These are phyloP conservation scores for Ophiostoma pallidulum DNA, from an alignment of 2,329 filamentous ascomycete species.

Conservation along the genomic window DNA sequence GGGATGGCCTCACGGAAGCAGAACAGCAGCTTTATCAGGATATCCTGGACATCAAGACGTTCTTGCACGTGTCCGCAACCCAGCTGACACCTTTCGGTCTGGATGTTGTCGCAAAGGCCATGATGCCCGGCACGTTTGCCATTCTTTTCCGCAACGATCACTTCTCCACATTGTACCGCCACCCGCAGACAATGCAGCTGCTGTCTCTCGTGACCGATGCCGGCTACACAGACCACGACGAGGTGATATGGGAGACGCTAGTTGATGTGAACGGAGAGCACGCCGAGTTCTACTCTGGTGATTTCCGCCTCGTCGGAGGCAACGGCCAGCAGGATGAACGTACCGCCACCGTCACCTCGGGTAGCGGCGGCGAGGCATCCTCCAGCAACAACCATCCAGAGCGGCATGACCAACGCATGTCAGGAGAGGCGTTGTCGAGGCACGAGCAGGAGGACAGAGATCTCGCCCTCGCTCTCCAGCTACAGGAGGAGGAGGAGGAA, in stretches of 20 bases:
- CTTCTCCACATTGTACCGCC: constrained; percentile 87
- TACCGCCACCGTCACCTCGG: background rate
- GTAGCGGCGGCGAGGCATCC: background rate
- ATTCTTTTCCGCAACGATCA: constrained; percentile 97
- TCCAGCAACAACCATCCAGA: too few relatives aligned
- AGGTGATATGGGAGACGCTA: constrained; percentile 93
- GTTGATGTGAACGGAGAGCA: constrained; percentile 78
- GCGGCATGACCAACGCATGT: background rate
- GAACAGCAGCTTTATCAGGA: constrained; percentile 79
- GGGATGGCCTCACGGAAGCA: constrained; percentile 50
- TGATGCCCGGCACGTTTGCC: constrained; percentile 69
- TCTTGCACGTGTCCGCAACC: constrained; percentile 69
- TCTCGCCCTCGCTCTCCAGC: constrained; percentile 77
- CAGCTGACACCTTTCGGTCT: constrained; percentile 80
- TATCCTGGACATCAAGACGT: constrained; percentile 73
- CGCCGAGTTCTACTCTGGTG: constrained; percentile 78
- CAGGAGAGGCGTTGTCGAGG: constrained; percentile 17
- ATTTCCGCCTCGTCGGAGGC: constrained; percentile 77
- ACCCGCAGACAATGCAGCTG: constrained; percentile 65
- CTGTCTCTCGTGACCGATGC: constrained; percentile 86
- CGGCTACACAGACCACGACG: constrained; percentile 77
- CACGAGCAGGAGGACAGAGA: constrained; percentile 74
- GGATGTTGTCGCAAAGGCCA: constrained; percentile 57
- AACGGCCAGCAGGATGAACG: constrained; percentile 19
- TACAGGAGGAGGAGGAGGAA: constrained; percentile 91